Evolutionary conservation across 768 basidiomycete genomes (phyloP).

Genomic region (Mycena rebaudengoi): DNA sequence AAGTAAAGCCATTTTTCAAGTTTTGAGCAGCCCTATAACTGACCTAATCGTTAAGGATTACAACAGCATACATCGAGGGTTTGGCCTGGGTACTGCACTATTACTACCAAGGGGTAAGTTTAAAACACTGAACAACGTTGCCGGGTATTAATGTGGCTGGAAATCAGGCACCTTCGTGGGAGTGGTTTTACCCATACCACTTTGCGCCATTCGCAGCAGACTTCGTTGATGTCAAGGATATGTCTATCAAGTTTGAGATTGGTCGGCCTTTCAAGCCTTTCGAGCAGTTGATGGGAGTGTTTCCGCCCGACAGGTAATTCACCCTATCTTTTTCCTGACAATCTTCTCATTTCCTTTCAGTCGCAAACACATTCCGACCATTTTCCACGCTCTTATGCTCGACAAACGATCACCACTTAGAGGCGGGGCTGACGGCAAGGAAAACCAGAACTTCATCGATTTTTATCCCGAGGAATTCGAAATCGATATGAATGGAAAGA

Average conservation of each 20-base stretch:
- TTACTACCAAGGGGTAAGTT: slow-evolving; percentile 94
- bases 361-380: slow-evolving; percentile 85
- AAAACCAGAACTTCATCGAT: slow-evolving; percentile 67
- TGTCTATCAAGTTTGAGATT: slow-evolving; percentile 81
- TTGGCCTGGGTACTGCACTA: slow-evolving; percentile 96
- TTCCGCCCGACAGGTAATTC: slow-evolving; percentile 87
- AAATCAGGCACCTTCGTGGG: slow-evolving; percentile 88
- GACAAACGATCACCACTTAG: slow-evolving; percentile 71
- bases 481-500: slow-evolving; percentile 99
- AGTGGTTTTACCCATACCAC: slow-evolving; percentile 99
- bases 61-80: slow-evolving; percentile 90
- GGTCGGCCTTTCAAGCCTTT: slow-evolving; percentile 96
- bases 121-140: not conserved
- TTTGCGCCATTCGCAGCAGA: slow-evolving; percentile 98
- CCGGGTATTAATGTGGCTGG: slow-evolving; percentile 22
- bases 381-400: slow-evolving; percentile 90
- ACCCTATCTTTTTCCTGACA: slow-evolving; percentile 6
- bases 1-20: slow-evolving; percentile 50
- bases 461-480: slow-evolving; percentile 89
- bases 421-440: slow-evolving; percentile 18
- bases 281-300: slow-evolving; percentile 98
- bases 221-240: slow-evolving; percentile 79
- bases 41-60: slow-evolving; percentile 59
- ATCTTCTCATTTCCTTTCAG: slow-evolving; percentile 47
- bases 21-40: not conserved